Percentiles rank a stretch among this genome's conserved stretches.
phyloP scores from a whole-genome alignment of 148 eudicot genomes.

The Fagopyrum tataricum region DNA sequence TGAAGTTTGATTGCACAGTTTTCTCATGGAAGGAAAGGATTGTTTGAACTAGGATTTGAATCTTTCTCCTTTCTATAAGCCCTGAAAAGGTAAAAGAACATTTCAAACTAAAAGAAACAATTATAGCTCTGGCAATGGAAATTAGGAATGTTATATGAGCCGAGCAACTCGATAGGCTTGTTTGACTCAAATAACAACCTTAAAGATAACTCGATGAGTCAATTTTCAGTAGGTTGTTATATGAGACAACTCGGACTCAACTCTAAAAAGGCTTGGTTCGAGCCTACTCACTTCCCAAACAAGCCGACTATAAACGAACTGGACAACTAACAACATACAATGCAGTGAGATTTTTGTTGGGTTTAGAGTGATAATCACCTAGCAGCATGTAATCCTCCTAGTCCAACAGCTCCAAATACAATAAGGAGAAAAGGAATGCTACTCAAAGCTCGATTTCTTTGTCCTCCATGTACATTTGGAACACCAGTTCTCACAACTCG shows the following conservation, averaged over 20 bases:
- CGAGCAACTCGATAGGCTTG: too few species aligned
- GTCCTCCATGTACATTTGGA: conserved; percentile 39
- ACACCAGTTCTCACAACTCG: conserved; percentile 61
- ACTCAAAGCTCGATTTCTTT: conserved; percentile 37
- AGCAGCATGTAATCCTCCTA: conserved; percentile 57
- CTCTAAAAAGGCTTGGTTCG: too few species aligned
- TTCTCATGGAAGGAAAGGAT: conserved; percentile 14
- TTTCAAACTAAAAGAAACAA: not conserved
- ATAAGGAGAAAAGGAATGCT: conserved; percentile 60
- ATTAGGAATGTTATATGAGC: too few species aligned
- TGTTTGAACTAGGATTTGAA: not conserved
- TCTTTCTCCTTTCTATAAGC: conserved; percentile 13
- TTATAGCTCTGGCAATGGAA: not conserved
- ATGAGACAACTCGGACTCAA: too few species aligned
- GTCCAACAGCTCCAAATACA: conserved; percentile 50
- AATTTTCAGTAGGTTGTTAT: too few species aligned
- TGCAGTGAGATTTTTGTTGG: not conserved
- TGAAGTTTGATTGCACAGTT: not conserved
- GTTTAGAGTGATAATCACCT: conserved; percentile 29
- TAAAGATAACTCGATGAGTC: too few species aligned
- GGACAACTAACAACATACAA: too few species aligned
- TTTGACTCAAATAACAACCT: too few species aligned
- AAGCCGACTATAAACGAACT: too few species aligned
- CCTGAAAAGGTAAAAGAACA: not conserved
- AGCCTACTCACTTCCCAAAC: too few species aligned